Base-by-base conservation (phyloP, 441 rosid species). In the Iberis amara region DNA sequence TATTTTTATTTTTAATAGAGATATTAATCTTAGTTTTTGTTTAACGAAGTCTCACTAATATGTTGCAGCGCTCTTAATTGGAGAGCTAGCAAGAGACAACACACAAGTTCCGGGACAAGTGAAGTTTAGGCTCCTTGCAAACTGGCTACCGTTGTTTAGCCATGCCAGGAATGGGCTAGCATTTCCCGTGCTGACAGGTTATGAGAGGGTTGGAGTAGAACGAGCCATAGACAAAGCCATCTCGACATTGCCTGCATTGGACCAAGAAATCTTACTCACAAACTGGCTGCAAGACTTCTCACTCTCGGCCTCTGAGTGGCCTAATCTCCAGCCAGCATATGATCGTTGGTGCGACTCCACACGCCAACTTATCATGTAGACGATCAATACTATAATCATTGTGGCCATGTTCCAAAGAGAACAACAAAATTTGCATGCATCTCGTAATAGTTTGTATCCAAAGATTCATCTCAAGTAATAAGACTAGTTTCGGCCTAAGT, bases 311-410 rank as follows among this genome's bases (percentile, higher is more conserved):
- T 79, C 94, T 3, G 87, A 85, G 38, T 88, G 96, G 91, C 94
- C 94, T 0, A 79, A 88, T 62, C 91, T 85, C 31, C 77, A 76
- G 37, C 54, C 27, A 7, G 57, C 83, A 26, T 82, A 81, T 26
- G 81, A 88, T 44, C 89, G 85, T 5, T 88, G 94, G 94, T 88
- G 89, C 68, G 74, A 69, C 21, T 66, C 58, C 14, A 77, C 85
- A 58, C 86, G 91, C 54, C 58, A 71, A 24, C 69, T 76, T 33
- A 59, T 68, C 49, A 44, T 67, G 44, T 67, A 67, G 71, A 32
- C 28, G 8, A 27, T 15, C 46, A 4, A 11, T 26, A 15, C 55
- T 2, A 3, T 23, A 12, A 43, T 31, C 35, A 27, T 57, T 26
- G 7, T 14, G 38, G 23, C 37, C 18, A 39, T 49, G 53, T 43